Percentiles rank a stretch among this genome's conserved stretches.
phyloP scores from a whole-genome alignment of 2,329 filamentous ascomycete species.

The Sphaerulina populicola region DNA sequence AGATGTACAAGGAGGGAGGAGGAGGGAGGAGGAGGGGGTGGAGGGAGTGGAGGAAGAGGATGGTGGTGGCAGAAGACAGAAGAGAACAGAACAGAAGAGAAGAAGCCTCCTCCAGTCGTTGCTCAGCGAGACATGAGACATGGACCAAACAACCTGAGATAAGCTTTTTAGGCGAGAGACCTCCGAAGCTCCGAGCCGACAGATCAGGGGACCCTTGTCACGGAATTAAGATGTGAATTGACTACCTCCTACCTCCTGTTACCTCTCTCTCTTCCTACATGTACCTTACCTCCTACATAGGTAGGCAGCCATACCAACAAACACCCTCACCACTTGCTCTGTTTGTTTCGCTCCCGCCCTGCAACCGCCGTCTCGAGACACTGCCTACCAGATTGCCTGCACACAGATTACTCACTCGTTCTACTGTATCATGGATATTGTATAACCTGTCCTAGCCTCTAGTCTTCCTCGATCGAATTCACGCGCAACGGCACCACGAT shows the following conservation, averaged over 20 bases:
- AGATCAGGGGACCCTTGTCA: too few species aligned
- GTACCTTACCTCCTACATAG: too few species aligned
- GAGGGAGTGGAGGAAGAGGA: not conserved
- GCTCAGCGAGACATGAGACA: not conserved
- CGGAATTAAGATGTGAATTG: too few species aligned
- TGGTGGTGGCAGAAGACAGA: not conserved
- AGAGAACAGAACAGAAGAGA: not conserved
- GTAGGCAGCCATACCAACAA: too few species aligned
- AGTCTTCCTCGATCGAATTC: not conserved
- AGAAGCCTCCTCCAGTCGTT: not conserved
- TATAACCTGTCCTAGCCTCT: constrained; percentile 2
- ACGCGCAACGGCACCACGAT: not conserved
- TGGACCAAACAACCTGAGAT: not conserved
- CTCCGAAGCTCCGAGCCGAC: not conserved
- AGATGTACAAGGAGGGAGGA: not conserved
- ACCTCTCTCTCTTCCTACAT: too few species aligned
- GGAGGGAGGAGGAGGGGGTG: not conserved
- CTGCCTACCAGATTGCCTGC: not conserved
- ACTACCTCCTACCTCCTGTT: too few species aligned
- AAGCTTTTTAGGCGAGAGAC: not conserved
- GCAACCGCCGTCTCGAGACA: constrained; percentile 3
- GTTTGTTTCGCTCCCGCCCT: too few species aligned
- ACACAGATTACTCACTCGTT: not conserved
- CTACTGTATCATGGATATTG: not conserved
- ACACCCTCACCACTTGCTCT: too few species aligned